Conservation (phyloP, 2,329 filamentous ascomycete genomes). For the Calonectria pauciramosa region DNA sequence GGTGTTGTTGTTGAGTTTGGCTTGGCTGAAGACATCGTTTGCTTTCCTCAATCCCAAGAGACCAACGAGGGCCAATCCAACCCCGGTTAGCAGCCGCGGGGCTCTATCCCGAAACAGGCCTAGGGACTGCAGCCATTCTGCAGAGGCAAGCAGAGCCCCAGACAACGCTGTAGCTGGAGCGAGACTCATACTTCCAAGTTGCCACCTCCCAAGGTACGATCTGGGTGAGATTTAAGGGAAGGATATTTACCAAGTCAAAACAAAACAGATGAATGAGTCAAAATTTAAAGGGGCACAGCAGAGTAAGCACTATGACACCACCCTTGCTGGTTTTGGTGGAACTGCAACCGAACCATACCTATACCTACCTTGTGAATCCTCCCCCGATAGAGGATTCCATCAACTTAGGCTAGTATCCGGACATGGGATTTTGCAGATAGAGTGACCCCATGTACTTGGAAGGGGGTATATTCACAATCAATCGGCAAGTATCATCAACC, state of each 20-base stretch:
- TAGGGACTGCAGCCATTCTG: background rate
- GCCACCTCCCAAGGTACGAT: background rate
- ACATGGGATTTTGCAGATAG: background rate
- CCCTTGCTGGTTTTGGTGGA: background rate
- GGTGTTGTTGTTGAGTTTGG: background rate
- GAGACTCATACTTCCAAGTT: background rate
- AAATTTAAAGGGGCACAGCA: background rate
- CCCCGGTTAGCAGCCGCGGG: background rate
- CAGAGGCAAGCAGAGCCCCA: background rate
- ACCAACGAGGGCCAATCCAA: background rate
- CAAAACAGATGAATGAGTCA: background rate
- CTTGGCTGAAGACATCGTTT: background rate
- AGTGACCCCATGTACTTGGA: background rate
- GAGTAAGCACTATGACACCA: background rate
- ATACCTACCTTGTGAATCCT: background rate
- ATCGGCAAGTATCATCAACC: background rate
- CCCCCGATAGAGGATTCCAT: background rate
- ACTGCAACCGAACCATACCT: background rate
- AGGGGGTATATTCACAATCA: too few species aligned
- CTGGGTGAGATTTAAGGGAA: background rate
- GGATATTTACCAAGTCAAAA: background rate
- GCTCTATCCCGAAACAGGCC: background rate
- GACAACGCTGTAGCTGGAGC: background rate
- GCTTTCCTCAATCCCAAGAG: background rate
- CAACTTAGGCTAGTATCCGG: background rate